Evolutionary conservation across 768 basidiomycete genomes (phyloP), one percentile per base, ranked within the genome.

Genomic region (Clavaria fumosa): DNA sequence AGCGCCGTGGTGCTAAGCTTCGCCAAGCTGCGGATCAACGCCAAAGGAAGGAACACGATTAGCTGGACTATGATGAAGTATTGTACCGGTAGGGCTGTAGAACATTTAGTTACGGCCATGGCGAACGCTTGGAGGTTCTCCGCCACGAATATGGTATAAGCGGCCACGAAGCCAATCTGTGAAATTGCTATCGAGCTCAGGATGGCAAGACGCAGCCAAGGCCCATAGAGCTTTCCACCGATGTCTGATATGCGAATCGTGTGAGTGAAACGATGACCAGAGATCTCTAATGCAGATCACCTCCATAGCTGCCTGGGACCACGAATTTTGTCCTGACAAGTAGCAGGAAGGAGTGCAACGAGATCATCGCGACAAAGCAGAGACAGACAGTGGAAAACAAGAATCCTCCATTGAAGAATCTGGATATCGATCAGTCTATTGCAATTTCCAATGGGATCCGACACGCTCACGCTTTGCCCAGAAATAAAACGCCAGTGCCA

Each of bases 61-160:
- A 90, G 56, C 52, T 97, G 85, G 20, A 79, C 61, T 32, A 84
- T 51, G 49, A 99, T 97, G 53, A 84, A 86, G 53, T 75, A 80
- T 44, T 72, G 66, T 21, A 85, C 74, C 1, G 78, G 67, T 45
- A 86, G 62, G 23, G 67, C 54, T 32, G 65, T 75, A 12, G 66
- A 47, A 58, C 89, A 91, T 38, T 86, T 61, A 1, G 85, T 80
- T 28, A 89, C 66, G 7, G 79, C 86, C 43, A 78, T 58, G 24
- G 89, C 67, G 57, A 96, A 89, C 2, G 90, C 79, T 55, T 72
- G 75, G 10, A 89, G 67, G 53, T 91, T 95, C 59, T 91, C 74
- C 1, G 91, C 80, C 30, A 96, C 88, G 54, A 96, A 97, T 53
- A 97, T 95, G 11, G 79, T 88, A 56, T 99, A 99, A 9, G 90